phyloP scores from a whole-genome alignment of 2,329 filamentous ascomycete species.

The Beauveria medogensis region DNA sequence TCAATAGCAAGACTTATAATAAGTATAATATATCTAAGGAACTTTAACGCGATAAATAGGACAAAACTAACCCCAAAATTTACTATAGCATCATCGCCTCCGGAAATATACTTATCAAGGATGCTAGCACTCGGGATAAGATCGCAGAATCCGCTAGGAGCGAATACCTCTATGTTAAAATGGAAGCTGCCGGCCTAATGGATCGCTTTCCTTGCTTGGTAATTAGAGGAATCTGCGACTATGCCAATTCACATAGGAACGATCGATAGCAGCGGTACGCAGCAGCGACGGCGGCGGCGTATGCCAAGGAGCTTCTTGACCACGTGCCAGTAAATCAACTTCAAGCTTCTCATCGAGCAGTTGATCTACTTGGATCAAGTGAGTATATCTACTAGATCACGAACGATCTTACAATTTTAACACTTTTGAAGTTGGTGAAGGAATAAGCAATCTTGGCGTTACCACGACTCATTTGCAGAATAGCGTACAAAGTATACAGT shows the following conservation, averaged over 20 bases:
- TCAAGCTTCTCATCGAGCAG: too few relatives aligned
- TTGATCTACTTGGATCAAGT: too few relatives aligned
- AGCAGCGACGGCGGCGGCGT: conserved; percentile 17
- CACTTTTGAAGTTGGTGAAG: too few relatives aligned
- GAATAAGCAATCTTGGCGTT: too few relatives aligned
- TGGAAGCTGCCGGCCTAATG: conserved; percentile 14
- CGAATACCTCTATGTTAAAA: conserved; percentile 19
- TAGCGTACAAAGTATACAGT: too few relatives aligned
- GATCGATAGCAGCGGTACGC: conserved; percentile 19
- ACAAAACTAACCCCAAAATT: conserved; percentile 10
- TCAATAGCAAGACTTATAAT: neutral
- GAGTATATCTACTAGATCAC: too few relatives aligned
- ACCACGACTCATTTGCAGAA: too few relatives aligned
- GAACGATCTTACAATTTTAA: too few relatives aligned
- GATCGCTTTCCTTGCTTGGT: conserved; percentile 16
- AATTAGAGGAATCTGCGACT: conserved; percentile 28
- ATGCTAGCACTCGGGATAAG: conserved; percentile 12
- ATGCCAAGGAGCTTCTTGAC: conserved; percentile 12
- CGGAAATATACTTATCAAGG: conserved; percentile 16
- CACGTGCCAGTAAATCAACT: neutral
- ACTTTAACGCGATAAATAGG: neutral
- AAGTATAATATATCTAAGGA: neutral
- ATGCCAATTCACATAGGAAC: conserved; percentile 22
- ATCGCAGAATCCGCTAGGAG: neutral
- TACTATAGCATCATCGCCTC: conserved; percentile 20